Percentiles rank a stretch among this genome's conserved stretches.
Conservation (phyloP, 768 basidiomycete genomes). For the Tylopilus sp. region DNA sequence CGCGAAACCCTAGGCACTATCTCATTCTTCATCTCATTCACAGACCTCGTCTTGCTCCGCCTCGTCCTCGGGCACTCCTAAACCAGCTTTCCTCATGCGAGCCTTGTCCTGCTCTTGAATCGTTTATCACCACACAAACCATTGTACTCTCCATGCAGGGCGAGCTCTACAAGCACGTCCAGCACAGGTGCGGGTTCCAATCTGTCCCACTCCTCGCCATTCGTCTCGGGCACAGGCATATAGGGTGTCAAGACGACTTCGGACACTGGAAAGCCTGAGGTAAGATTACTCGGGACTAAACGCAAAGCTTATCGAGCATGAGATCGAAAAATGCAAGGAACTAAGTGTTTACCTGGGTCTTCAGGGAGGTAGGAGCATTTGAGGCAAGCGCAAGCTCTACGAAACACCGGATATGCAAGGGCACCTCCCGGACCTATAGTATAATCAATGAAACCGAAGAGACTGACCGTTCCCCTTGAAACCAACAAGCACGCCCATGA, state of each 20-base stretch:
- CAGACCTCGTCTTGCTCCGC: no score
- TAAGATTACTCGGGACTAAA: constrained; percentile 50
- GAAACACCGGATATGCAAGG: constrained; percentile 55
- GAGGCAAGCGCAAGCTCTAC: no score
- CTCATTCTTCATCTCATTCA: no score
- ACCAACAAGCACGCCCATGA: constrained; percentile 83
- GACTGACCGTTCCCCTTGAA: constrained; percentile 61
- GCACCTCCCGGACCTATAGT: constrained; percentile 51
- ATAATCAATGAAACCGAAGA: not conserved
- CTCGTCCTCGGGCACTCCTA: no score
- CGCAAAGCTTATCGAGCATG: constrained; percentile 48
- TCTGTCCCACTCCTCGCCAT: constrained; percentile 92
- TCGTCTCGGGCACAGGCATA: constrained; percentile 76
- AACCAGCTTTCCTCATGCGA: no score
- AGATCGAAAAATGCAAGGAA: constrained; percentile 36
- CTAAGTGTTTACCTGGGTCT: no score
- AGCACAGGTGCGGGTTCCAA: constrained; percentile 77
- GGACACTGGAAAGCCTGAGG: constrained; percentile 65
- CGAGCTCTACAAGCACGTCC: constrained; percentile 75
- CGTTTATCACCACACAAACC: constrained; percentile 59
- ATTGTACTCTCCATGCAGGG: no score
- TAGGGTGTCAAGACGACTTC: no score
- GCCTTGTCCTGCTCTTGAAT: no score
- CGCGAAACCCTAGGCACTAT: no score
- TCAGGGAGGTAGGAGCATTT: no score